These are phyloP conservation scores for Micractinium sp. DNA, from an alignment of 139 green algal genomes.

Conservation along the genomic window DNA sequence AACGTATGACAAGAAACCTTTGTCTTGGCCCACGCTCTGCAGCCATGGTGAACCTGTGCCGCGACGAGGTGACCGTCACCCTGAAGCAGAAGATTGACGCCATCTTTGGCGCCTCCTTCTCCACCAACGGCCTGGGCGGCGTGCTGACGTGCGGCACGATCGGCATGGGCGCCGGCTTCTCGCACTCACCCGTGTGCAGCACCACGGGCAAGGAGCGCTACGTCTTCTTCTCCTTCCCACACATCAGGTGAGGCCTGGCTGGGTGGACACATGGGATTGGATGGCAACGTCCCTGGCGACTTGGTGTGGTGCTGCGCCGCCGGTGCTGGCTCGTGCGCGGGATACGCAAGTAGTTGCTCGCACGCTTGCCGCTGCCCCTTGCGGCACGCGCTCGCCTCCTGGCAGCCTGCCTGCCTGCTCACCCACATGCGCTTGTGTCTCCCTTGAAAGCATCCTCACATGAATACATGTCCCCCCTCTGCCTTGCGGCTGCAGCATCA, in stretches of 20 bases:
- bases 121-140: slow-evolving; percentile 84
- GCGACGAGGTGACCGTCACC: slow-evolving; percentile 84
- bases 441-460: no score
- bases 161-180: slow-evolving; percentile 69
- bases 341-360: no score
- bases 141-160: slow-evolving; percentile 85
- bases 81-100: slow-evolving; percentile 78
- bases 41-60: slow-evolving; percentile 88
- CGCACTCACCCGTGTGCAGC: slow-evolving; percentile 54
- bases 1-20: not conserved
- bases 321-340: no score
- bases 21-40: not conserved
- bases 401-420: no score
- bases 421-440: no score
- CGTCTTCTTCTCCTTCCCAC: slow-evolving; percentile 93
- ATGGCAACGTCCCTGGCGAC: no score
- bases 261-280: no score
- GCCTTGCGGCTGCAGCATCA: slow-evolving; percentile 57
- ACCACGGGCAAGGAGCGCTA: slow-evolving; percentile 78
- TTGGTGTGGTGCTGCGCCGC: no score
- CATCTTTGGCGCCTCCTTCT: slow-evolving; percentile 85
- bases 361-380: no score
- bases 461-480: no score
- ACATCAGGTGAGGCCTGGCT: slow-evolving; percentile 62
- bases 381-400: no score